A percentile compares a stretch with the other conserved stretches of the same genome.
phyloP scores from a whole-genome alignment of 805 yeast species.

The Candida anglica region DNA sequence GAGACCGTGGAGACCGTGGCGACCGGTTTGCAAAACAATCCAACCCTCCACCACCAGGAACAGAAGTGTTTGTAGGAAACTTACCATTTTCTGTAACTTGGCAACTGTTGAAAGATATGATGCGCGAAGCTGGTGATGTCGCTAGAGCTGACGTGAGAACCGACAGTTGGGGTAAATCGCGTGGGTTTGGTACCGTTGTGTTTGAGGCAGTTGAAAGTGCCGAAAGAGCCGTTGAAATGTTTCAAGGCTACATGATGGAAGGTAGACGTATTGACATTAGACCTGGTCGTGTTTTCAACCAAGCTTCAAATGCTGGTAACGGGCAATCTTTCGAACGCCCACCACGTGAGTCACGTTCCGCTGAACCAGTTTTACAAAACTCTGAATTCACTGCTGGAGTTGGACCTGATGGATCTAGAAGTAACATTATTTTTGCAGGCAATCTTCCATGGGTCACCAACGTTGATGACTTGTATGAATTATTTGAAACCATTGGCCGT shows the following conservation, averaged over 20 bases:
- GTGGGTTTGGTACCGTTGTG: slow-evolving; percentile 82
- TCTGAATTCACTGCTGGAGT: slow-evolving; percentile 67
- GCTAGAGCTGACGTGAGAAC: slow-evolving; percentile 74
- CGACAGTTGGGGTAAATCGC: slow-evolving; percentile 68
- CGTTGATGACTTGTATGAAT: slow-evolving; percentile 74
- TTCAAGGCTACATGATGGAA: slow-evolving; percentile 65
- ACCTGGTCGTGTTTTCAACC: slow-evolving; percentile 43
- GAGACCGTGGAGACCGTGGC: slow-evolving; percentile 12
- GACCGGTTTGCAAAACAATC: slow-evolving; percentile 5
- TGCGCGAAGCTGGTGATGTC: slow-evolving; percentile 74
- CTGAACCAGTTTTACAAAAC: slow-evolving; percentile 24
- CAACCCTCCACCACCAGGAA: slow-evolving; percentile 29
- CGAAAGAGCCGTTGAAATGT: slow-evolving; percentile 60
- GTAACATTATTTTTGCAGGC: slow-evolving; percentile 53
- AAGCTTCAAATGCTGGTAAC: slow-evolving; percentile 5
- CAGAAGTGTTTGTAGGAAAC: slow-evolving; percentile 74
- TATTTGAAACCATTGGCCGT: slow-evolving; percentile 79
- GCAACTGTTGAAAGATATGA: slow-evolving; percentile 83
- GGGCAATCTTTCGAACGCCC: slow-evolving; percentile 4
- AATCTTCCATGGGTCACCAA: slow-evolving; percentile 92
- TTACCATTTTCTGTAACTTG: slow-evolving; percentile 78
- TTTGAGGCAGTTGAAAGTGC: slow-evolving; percentile 69
- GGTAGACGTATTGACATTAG: slow-evolving; percentile 82
- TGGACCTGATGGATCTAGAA: slow-evolving; percentile 51
- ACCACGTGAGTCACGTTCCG: slow-evolving; percentile 6